phyloP scores from a whole-genome alignment of 1,139 yeast genomes.

The Taphrina deformans region DNA sequence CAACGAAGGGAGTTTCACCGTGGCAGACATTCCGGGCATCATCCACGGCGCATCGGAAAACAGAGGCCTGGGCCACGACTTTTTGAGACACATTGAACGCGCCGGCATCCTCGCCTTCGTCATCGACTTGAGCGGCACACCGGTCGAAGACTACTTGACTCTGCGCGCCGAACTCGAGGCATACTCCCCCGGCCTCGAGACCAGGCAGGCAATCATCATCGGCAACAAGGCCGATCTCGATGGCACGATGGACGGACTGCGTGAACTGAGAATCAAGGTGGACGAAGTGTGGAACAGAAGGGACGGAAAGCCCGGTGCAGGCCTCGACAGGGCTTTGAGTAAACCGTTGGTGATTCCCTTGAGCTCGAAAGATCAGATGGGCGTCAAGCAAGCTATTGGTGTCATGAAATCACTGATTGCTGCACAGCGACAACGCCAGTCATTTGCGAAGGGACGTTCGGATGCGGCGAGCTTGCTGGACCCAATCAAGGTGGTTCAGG shows the following conservation, averaged over 20 bases:
- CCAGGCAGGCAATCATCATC: slow-evolving; percentile 20
- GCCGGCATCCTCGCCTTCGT: slow-evolving; percentile 89
- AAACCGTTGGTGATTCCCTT: slow-evolving; percentile 20
- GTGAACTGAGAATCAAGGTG: slow-evolving; percentile 7
- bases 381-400: slow-evolving; percentile 27
- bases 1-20: slow-evolving; percentile 70
- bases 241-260: slow-evolving; percentile 9
- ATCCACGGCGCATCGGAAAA: slow-evolving; percentile 78
- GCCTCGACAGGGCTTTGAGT: background rate
- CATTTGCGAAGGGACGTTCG: background rate
- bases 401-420: slow-evolving; percentile 20
- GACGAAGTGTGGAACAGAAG: slow-evolving; percentile 15
- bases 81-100: slow-evolving; percentile 86
- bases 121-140: slow-evolving; percentile 53
- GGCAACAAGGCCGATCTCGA: slow-evolving; percentile 35
- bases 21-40: slow-evolving; percentile 96
- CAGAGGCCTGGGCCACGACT: slow-evolving; percentile 91
- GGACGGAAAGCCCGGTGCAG: background rate
- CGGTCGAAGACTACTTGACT: slow-evolving; percentile 23
- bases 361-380: slow-evolving; percentile 32
- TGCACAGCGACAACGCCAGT: background rate
- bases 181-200: slow-evolving; percentile 20
- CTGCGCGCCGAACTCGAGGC: slow-evolving; percentile 31
- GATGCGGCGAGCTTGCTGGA: background rate
- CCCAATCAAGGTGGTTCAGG: slow-evolving; percentile 4